Conservation (phyloP, 1,139 yeast genomes). For the Pichia sp. region DNA sequence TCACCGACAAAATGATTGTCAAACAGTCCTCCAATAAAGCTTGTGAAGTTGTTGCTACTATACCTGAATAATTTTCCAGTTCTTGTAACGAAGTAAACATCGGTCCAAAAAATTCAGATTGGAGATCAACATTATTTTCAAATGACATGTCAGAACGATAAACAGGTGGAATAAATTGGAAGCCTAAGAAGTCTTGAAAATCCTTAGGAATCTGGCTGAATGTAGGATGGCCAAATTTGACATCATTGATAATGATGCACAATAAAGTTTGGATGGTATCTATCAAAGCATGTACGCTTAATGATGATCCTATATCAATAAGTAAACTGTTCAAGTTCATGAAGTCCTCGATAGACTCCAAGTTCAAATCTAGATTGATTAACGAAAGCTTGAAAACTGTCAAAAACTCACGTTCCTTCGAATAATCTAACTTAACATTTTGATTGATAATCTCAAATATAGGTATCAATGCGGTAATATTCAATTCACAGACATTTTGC, state of each 20-base stretch:
- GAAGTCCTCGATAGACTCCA: conserved; percentile 21
- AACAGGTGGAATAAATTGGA: conserved; percentile 36
- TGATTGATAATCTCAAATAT: conserved; percentile 39
- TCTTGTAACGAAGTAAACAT: conserved; percentile 19
- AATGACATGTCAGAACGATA: conserved; percentile 35
- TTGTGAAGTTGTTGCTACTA: conserved; percentile 12
- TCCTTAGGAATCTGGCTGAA: conserved; percentile 17
- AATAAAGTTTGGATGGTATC: conserved; percentile 28
- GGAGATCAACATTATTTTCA: conserved; percentile 24
- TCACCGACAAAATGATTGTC: conserved; percentile 20
- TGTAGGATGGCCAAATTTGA: conserved; percentile 18
- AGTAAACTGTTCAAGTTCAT: conserved; percentile 22
- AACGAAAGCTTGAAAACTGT: conserved; percentile 32
- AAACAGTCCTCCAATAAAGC: conserved; percentile 22
- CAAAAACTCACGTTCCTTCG: conserved; percentile 30
- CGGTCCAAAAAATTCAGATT: conserved; percentile 19
- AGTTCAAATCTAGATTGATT: conserved; percentile 18
- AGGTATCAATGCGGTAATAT: conserved; percentile 15
- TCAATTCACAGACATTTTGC: conserved; percentile 1
- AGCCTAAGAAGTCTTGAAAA: conserved; percentile 22
- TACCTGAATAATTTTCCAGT: conserved; percentile 15
- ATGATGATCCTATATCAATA: conserved; percentile 29
- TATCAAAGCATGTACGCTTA: conserved; percentile 27
- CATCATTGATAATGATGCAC: conserved; percentile 21
- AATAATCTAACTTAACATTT: conserved; percentile 31